These are phyloP conservation scores for Microbotryum silenes-acaulis DNA, from an alignment of 1,284 basidiomycete species.

Conservation along the genomic window DNA sequence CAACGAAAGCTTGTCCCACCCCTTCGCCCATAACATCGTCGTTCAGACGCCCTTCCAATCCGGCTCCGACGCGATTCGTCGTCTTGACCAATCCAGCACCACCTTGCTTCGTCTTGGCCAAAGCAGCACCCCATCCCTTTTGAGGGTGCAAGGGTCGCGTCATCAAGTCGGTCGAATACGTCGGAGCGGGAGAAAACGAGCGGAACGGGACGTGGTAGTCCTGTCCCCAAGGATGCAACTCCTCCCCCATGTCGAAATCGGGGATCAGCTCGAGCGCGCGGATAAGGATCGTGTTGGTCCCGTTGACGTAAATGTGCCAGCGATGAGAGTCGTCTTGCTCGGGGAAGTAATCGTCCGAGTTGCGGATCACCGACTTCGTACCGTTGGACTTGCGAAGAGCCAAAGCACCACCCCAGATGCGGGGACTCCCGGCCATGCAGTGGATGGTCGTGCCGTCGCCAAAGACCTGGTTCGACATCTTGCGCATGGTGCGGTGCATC, in stretches of 20 bases:
- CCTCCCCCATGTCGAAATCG: conserved; percentile 38
- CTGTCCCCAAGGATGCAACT: conserved; percentile 8
- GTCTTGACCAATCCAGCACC: conserved; percentile 23
- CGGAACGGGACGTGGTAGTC: conserved; percentile 35
- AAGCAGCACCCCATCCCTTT: conserved; percentile 4
- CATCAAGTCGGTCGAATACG: conserved; percentile 26
- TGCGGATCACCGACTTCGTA: conserved; percentile 14
- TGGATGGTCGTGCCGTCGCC: conserved; percentile 34
- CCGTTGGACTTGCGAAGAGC: neutral
- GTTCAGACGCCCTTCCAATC: conserved; percentile 14
- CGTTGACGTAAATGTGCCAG: conserved; percentile 35
- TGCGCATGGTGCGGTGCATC: conserved; percentile 22
- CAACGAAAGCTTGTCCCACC: conserved; percentile 13
- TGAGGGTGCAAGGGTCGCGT: neutral
- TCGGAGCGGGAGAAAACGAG: conserved; percentile 31
- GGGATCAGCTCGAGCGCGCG: conserved; percentile 25
- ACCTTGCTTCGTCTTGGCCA: conserved; percentile 8
- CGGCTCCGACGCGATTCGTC: neutral
- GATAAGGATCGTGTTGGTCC: conserved; percentile 28
- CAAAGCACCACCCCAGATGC: conserved; percentile 20
- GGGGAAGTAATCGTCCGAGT: conserved; percentile 38
- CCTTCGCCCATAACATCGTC: conserved; percentile 20
- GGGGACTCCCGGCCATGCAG: conserved; percentile 35
- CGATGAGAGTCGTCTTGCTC: conserved; percentile 34
- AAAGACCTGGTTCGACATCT: conserved; percentile 31